phyloP scores from a whole-genome alignment of 1,284 basidiomycete species.

The Ustilago loliicola region DNA sequence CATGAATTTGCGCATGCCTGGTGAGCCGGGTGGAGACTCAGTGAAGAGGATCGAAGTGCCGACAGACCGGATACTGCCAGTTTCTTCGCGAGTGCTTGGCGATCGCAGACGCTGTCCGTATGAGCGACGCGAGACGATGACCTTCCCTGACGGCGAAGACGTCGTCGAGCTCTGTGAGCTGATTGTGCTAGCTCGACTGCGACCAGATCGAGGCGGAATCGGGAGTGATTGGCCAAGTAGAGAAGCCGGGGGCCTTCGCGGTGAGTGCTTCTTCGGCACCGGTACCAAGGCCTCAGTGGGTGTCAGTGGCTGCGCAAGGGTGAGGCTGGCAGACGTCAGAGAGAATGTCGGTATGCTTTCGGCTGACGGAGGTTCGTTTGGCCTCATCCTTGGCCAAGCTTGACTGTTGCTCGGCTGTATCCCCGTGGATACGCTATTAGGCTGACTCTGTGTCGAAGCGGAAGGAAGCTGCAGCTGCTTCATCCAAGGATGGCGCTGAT shows the following conservation, averaged over 20 bases:
- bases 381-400: constrained; percentile 26
- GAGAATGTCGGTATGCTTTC: constrained; percentile 15
- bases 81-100: constrained; percentile 20
- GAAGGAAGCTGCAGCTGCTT: constrained; percentile 36
- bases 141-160: constrained; percentile 39
- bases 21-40: constrained; percentile 24
- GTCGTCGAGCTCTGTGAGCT: constrained; percentile 45
- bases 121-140: constrained; percentile 47
- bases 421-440: background rate
- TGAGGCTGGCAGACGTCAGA: constrained; percentile 23
- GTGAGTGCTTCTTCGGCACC: background rate
- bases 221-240: constrained; percentile 41
- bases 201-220: constrained; percentile 39
- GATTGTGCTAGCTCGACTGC: constrained; percentile 48
- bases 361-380: constrained; percentile 1
- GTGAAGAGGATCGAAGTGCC: constrained; percentile 46
- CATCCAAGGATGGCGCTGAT: constrained; percentile 49
- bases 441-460: background rate
- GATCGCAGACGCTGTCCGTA: constrained; percentile 34
- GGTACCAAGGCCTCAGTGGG: background rate
- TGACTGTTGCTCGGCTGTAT: background rate
- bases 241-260: constrained; percentile 35
- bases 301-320: background rate
- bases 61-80: constrained; percentile 37
- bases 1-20: constrained; percentile 31